A percentile compares a stretch with the other conserved stretches of the same genome.
Evolutionary conservation across 2,329 filamentous ascomycete genomes (phyloP).

Genomic region (Monosporascus cannonballus): DNA sequence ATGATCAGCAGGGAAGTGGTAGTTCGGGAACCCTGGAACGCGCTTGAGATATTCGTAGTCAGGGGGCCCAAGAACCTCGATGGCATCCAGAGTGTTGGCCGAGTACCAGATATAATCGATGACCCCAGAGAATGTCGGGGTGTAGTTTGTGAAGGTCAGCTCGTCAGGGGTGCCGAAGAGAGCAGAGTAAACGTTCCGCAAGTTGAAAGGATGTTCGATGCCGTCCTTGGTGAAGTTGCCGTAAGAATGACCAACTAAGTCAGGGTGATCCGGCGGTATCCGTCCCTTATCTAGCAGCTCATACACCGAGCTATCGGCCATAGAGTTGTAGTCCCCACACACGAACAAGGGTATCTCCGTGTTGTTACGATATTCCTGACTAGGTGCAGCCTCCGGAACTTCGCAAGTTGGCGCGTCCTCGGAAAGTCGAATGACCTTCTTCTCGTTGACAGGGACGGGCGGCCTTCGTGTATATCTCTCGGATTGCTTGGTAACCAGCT

Average conservation of each 20-base stretch:
- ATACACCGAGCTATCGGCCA: conserved; percentile 80
- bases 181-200: conserved; percentile 83
- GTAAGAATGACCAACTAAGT: conserved; percentile 77
- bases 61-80: conserved; percentile 77
- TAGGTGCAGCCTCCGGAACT: conserved; percentile 64
- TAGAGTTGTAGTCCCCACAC: conserved; percentile 95
- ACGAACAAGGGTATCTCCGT: conserved; percentile 86
- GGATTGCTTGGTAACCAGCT: conserved; percentile 78
- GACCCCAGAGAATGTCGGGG: conserved; percentile 83
- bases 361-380: conserved; percentile 77
- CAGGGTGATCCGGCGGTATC: conserved; percentile 71
- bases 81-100: conserved; percentile 79
- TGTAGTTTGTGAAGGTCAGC: conserved; percentile 93
- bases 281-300: conserved; percentile 79
- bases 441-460: conserved; percentile 64
- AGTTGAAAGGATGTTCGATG: conserved; percentile 88
- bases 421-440: conserved; percentile 50
- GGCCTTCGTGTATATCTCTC: conserved; percentile 79
- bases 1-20: conserved; percentile 91
- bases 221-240: conserved; percentile 89
- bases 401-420: conserved; percentile 46
- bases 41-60: conserved; percentile 79
- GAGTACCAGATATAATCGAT: conserved; percentile 99
- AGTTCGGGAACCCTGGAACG: conserved; percentile 88
- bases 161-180: conserved; percentile 79